These are phyloP conservation scores for Nicotiana benthamiana DNA, from an alignment of 257 asterid species.

Conservation along the genomic window DNA sequence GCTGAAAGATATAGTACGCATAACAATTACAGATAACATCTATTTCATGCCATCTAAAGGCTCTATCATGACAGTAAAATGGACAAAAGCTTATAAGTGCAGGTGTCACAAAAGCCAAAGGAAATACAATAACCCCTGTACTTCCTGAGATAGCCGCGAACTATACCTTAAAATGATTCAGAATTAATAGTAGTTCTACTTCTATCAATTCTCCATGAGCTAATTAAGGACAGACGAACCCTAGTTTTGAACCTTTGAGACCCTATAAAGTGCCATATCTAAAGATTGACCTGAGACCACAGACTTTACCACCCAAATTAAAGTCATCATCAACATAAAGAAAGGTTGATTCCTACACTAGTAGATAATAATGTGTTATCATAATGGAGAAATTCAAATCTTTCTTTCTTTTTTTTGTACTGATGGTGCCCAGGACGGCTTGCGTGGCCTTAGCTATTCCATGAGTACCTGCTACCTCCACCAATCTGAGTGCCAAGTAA, in stretches of 20 bases:
- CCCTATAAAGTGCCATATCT: background rate
- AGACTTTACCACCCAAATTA: background rate
- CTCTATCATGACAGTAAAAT: background rate
- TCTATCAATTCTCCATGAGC: background rate
- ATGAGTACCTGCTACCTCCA: background rate
- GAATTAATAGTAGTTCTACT: background rate
- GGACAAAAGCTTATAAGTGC: background rate
- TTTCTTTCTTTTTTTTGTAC: background rate
- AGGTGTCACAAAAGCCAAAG: background rate
- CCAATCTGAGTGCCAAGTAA: background rate
- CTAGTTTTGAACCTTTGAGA: background rate
- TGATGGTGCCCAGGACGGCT: background rate
- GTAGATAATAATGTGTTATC: background rate
- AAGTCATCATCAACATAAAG: background rate
- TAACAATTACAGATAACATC: background rate
- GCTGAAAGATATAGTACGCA: background rate
- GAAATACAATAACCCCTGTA: background rate
- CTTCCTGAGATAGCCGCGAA: background rate
- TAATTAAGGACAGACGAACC: background rate
- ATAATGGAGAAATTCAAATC: background rate
- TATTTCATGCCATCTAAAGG: background rate
- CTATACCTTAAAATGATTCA: background rate
- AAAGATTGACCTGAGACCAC: background rate
- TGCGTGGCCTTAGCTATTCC: background rate
- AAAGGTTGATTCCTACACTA: background rate